Evolutionary conservation across 176 grass and related monocot species (phyloP), one percentile per base, ranked within the genome.

Genomic region (Aegilops tauschii): DNA sequence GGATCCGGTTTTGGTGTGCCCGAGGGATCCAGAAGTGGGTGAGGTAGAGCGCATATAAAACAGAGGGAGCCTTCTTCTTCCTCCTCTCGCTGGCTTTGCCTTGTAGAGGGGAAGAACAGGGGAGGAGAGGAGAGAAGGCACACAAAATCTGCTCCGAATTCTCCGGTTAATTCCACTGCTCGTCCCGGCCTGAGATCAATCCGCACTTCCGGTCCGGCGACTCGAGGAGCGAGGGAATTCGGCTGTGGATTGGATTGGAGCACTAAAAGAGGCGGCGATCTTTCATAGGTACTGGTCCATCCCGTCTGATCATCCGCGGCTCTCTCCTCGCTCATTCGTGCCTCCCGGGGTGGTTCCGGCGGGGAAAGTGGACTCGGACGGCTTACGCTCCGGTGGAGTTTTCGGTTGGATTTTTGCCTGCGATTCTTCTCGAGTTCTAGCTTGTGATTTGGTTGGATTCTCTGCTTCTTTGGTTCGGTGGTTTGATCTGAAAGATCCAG

Each of bases 31-130:
- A 59, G 80, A 64, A 89, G 76, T 71, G 54, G 65, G 65, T 63
- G 71, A 72, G 29, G 39, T 34, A 85, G 84, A 59, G 20, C 14
- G 80, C 75, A 61, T 87, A 91, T 87, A 87, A 91, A 87, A 80
- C 6, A 81, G 74, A 58, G 47, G 47, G 47, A 77, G 74, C 44
- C 44, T 21, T 5, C 76, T n/a, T 61, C 85, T 76, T 40, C 84
- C 6, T 79, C 66, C 67, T 74, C 74, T 59, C 74, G 71, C 44
- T 76, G 73, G 18, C 45, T 13, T 13, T 25, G 64, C 65, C 30
- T 70, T 70, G 73, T 4, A n/a, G 75, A 65, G 66, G 36, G 40
- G 73, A 35, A 25, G 80, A 61, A 61, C 65, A 65, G 69, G 65
- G 80, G 58, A 58, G 65, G 73, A 85, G 76, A 59, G 65, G 23